Evolutionary conservation across 805 yeast species (phyloP), one percentile per base, ranked within the genome.

Genomic region (Wickerhamomyces rabaulensis): DNA sequence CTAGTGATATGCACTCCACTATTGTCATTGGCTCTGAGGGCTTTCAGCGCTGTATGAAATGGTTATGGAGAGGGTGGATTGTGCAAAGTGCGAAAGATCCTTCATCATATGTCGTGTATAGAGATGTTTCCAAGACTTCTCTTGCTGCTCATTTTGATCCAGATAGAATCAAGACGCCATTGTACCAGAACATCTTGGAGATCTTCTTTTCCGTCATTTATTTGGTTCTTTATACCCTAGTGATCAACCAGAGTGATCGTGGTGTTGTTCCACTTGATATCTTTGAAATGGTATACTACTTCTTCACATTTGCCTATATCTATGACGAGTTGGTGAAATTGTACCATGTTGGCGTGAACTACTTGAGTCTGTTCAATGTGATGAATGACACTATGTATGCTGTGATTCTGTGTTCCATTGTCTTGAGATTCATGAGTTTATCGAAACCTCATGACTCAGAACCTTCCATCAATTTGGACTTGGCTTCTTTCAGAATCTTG

Each of bases 21-120:
- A 73, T 75, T 20, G 82, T 88, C 16, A 87, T 90, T 55, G 82
- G 89, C 2, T 79, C 95, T 0, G 69, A 84, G 9, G 96, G 96
- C 0, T 89, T 80, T 63, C 96, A 89, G 64, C 69, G 95, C 45
- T 87, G 96, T 67, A 75, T 88, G 57, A 80, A 83, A 54, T 89
- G 96, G 95, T 65, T 89, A 42, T 89, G 97, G 97, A 71, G 91
- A 47, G 97, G 97, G 25, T 87, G 96, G 95, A 86, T 89, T 51
- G 74, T 86, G 43, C 96, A 88, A 65, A 77, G 84, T 20, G 78
- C 81, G 12, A 64, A 62, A 13, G 88, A 87, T 59, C 87, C 94
- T 6, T 74, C 77, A 21, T 79, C 81, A 15, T 89, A 84, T 56
- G 82, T 79, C 22, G 58, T 82, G 46, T 87, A 84, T 62, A 76